These are phyloP conservation scores for Neopestalotiopsis sp. DNA, from an alignment of 2,329 filamentous ascomycete genomes.

Conservation along the genomic window DNA sequence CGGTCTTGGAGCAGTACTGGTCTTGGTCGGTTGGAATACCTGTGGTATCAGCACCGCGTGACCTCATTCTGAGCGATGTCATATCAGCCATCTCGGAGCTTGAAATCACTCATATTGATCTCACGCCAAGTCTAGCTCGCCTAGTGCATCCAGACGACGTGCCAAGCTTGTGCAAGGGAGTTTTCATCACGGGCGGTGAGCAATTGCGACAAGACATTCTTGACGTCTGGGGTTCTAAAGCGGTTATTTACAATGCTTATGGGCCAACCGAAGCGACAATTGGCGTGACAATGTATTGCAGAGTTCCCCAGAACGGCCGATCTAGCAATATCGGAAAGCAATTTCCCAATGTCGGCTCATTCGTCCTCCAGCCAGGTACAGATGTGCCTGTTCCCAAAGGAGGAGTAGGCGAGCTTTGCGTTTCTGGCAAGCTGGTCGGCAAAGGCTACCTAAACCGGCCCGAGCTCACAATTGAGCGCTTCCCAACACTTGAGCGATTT, in stretches of 20 bases:
- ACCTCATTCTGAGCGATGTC: slow-evolving; percentile 85
- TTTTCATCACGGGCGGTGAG: slow-evolving; percentile 94
- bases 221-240: slow-evolving; percentile 79
- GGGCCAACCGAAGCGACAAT: slow-evolving; percentile 94
- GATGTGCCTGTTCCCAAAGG: slow-evolving; percentile 76
- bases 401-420: slow-evolving; percentile 85
- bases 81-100: slow-evolving; percentile 73
- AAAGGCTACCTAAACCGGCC: slow-evolving; percentile 85
- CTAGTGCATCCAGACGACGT: slow-evolving; percentile 81
- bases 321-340: slow-evolving; percentile 87
- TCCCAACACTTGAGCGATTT: slow-evolving; percentile 66
- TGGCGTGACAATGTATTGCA: slow-evolving; percentile 87
- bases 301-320: slow-evolving; percentile 78
- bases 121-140: slow-evolving; percentile 86
- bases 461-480: slow-evolving; percentile 78
- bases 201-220: slow-evolving; percentile 88
- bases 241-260: slow-evolving; percentile 90
- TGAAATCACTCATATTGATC: slow-evolving; percentile 85
- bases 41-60: slow-evolving; percentile 80
- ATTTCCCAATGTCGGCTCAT: slow-evolving; percentile 87
- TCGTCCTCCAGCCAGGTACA: slow-evolving; percentile 74
- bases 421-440: slow-evolving; percentile 85
- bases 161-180: slow-evolving; percentile 77
- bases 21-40: slow-evolving; percentile 91
- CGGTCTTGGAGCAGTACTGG: slow-evolving; percentile 93